A percentile compares a stretch with the other conserved stretches of the same genome.
Evolutionary conservation across 345 rosid genomes (phyloP).

Genomic region (Passiflora organensis): DNA sequence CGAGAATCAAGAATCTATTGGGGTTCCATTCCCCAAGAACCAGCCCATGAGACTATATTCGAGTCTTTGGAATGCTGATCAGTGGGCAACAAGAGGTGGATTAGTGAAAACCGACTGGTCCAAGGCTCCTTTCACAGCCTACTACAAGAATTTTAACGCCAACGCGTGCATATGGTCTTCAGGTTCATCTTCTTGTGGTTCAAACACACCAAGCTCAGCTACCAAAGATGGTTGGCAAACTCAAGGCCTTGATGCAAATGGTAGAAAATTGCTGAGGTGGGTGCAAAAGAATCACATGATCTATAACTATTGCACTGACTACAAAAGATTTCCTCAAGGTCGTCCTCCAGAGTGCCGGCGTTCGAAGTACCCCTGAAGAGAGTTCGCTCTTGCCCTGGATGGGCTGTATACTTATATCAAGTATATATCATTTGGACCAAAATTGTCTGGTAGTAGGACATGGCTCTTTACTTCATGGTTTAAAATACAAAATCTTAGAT

Average conservation of each 20-base stretch:
- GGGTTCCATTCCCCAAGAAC: constrained; percentile 19
- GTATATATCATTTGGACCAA: no score
- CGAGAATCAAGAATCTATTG: constrained; percentile 14
- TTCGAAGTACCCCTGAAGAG: no score
- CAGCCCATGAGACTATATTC: constrained; percentile 17
- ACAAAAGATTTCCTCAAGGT: constrained; percentile 13
- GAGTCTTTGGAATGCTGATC: constrained; percentile 22
- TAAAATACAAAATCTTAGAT: no score
- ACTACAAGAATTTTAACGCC: constrained; percentile 19
- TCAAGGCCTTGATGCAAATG: constrained; percentile 10
- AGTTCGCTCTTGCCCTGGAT: no score
- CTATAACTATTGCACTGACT: constrained; percentile 19
- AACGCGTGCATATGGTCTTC: constrained; percentile 8
- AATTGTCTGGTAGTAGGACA: no score
- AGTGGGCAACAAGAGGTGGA: constrained; percentile 29
- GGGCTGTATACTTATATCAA: no score
- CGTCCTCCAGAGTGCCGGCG: constrained; percentile 18
- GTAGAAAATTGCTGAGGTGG: constrained; percentile 17
- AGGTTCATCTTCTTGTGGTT: background rate
- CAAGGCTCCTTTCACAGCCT: constrained; percentile 18
- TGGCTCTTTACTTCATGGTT: no score
- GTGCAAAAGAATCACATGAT: constrained; percentile 20
- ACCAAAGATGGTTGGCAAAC: constrained; percentile 6
- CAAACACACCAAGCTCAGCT: background rate
- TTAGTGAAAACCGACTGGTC: constrained; percentile 21